These are phyloP conservation scores for Solanum chilense DNA, from an alignment of 257 asterid genomes.

Conservation along the genomic window DNA sequence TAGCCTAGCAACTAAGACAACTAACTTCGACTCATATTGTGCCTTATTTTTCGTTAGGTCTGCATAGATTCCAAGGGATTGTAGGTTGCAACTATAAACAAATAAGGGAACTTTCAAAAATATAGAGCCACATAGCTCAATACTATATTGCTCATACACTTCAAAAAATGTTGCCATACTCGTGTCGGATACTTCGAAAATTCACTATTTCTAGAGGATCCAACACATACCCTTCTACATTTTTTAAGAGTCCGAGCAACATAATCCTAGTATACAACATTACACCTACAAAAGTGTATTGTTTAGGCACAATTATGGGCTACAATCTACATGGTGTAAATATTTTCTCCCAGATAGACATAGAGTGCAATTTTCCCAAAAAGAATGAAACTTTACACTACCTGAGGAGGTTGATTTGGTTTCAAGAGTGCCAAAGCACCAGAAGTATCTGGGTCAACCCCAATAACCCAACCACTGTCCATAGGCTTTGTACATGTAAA, in stretches of 20 bases:
- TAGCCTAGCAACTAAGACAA: not conserved
- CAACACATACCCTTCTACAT: not conserved
- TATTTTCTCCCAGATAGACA: too few relatives aligned
- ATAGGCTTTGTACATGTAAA: conserved; percentile 14
- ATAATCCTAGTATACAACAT: not conserved
- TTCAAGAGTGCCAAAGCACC: conserved; percentile 73
- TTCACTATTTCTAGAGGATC: not conserved
- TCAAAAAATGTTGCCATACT: not conserved
- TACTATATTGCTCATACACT: not conserved
- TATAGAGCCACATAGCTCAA: not conserved
- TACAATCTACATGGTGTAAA: not conserved
- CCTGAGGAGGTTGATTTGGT: conserved; percentile 54
- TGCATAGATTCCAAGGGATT: not conserved
- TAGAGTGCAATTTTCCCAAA: not conserved
- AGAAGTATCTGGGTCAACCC: conserved; percentile 68
- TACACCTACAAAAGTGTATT: not conserved
- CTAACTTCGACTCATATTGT: not conserved
- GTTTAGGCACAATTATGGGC: not conserved
- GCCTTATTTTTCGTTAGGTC: not conserved
- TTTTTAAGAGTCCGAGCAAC: not conserved
- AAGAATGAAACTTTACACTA: not conserved
- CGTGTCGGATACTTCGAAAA: not conserved
- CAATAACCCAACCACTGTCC: conserved; percentile 45
- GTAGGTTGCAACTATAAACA: not conserved
- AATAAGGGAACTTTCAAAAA: not conserved